These are phyloP conservation scores for Arthromyces matolae DNA, from an alignment of 768 basidiomycete species.

Conservation along the genomic window DNA sequence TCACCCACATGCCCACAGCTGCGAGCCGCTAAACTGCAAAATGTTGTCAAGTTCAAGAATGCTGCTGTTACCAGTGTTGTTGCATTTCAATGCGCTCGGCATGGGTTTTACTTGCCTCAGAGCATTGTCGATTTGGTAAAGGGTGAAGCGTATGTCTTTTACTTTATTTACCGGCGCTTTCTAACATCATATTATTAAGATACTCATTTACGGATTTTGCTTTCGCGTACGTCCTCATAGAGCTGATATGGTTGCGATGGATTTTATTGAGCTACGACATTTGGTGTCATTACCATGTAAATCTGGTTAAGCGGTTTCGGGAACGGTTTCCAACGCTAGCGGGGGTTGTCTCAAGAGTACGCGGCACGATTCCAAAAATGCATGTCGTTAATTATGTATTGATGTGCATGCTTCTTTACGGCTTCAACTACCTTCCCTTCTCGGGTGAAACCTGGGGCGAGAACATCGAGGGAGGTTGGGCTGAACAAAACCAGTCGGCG, in stretches of 20 bases:
- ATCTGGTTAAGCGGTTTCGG: slow-evolving; percentile 17
- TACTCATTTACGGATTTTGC: slow-evolving; percentile 23
- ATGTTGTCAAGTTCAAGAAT: slow-evolving; percentile 25
- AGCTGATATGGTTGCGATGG: slow-evolving; percentile 9
- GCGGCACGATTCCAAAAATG: slow-evolving; percentile 25
- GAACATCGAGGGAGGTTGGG: no score
- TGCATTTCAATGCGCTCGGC: slow-evolving; percentile 27
- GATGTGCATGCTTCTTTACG: slow-evolving; percentile 19
- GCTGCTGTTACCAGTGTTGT: no score
- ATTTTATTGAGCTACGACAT: slow-evolving; percentile 29
- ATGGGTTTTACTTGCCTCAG: slow-evolving; percentile 22
- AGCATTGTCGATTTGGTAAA: slow-evolving; percentile 24
- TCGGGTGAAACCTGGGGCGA: no score
- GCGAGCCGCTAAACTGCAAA: slow-evolving; percentile 23
- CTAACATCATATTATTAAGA: slow-evolving; percentile 4
- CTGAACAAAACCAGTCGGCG: no score
- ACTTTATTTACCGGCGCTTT: neutral
- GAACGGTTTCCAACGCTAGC: slow-evolving; percentile 14
- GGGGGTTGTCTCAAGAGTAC: slow-evolving; percentile 12
- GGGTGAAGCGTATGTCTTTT: slow-evolving; percentile 26
- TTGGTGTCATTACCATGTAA: slow-evolving; percentile 22
- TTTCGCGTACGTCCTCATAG: slow-evolving; percentile 12
- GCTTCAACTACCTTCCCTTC: slow-evolving; percentile 24
- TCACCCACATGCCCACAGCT: slow-evolving; percentile 23
- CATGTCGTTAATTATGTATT: slow-evolving; percentile 25